Evolutionary conservation across 139 green algal species (phyloP), one percentile per base, ranked within the genome.

Genomic region (Chlorella sp.): DNA sequence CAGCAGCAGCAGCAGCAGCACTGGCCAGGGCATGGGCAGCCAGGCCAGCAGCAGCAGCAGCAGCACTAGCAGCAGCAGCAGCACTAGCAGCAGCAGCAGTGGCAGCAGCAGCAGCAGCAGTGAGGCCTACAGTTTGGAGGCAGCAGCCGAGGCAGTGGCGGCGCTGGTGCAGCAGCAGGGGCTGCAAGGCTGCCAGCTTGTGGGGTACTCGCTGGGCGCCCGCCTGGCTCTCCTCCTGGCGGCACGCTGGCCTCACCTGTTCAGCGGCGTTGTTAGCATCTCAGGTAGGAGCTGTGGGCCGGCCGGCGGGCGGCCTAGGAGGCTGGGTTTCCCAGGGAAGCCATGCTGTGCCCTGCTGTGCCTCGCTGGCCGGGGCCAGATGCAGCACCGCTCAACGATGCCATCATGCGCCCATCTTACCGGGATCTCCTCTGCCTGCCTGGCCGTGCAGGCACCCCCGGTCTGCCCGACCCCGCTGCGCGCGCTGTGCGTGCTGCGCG

Each of bases 181-280:
- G 37, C 75, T 90, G 42, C 22, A 71, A 3, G 90, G 88, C 53
- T 66, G 92, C 83, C 61, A 26, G 39, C 66, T 99, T 34, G 95
- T 98, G 64, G 97, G 96, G 14, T 99, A 99, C 93, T 97, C 95
- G 30, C 89, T 98, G 88, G 97, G 97, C 15, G 97, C 93, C 0
- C 88, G 97, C 11, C 90, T 98, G 36, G 96, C 96, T 22, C 86
- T 98, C 76, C 78, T 94, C 61, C 30, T 96, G 26, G 79, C 81
- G 3, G 48, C 88, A 12, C 82, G 85, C 18, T 85, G 91, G 57
- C 82, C 83, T 1, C 39, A 77, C 32, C 92, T 92, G 9, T 92
- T 93, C 71, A 14, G 30, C 3, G 90, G 84, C 19, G 90, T 93
- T 0, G 91, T 96, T 15, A 69, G 93, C 24, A 88, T 98, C 11